Evolutionary conservation across 2,329 filamentous ascomycete genomes (phyloP).

Genomic region (Arthrobotrys entomopaga): DNA sequence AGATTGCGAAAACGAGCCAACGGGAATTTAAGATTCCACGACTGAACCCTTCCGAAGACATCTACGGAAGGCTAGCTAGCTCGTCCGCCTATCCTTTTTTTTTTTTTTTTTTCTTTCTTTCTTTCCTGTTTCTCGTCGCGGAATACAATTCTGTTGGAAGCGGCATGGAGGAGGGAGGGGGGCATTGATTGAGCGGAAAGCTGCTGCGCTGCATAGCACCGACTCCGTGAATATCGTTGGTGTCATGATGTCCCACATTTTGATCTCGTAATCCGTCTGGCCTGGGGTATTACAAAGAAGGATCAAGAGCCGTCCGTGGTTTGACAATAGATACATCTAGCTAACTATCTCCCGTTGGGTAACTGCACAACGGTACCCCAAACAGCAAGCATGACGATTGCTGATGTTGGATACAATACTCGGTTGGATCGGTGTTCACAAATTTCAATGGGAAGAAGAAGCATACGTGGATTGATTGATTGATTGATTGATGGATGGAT

Average conservation of each 20-base stretch:
- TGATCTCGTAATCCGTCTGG: conserved; percentile 45
- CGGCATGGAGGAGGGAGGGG: conserved; percentile 17
- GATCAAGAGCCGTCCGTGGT: conserved; percentile 9
- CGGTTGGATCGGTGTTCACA: conserved; percentile 18
- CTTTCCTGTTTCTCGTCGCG: background rate
- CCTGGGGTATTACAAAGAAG: conserved; percentile 26
- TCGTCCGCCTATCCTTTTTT: background rate
- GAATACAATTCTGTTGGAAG: conserved; percentile 43
- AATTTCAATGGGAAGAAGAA: conserved; percentile 6
- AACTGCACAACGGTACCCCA: conserved; percentile 5
- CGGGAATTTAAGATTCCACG: conserved; percentile 22
- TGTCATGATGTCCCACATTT: conserved; percentile 7
- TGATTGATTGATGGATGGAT: background rate
- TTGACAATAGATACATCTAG: background rate
- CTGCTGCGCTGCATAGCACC: conserved; percentile 8
- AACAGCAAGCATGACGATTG: conserved; percentile 9
- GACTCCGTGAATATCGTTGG: background rate
- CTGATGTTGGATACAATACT: conserved; percentile 19
- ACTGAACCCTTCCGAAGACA: conserved; percentile 15
- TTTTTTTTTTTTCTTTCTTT: background rate
- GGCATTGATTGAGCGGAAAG: conserved; percentile 52
- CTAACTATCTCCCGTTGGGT: conserved; percentile 26
- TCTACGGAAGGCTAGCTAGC: conserved; percentile 20
- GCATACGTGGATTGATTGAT: conserved; percentile 27
- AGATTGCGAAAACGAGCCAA: background rate